These are phyloP conservation scores for Kodamaea anthophila DNA, from an alignment of 1,139 yeast species.

Conservation along the genomic window DNA sequence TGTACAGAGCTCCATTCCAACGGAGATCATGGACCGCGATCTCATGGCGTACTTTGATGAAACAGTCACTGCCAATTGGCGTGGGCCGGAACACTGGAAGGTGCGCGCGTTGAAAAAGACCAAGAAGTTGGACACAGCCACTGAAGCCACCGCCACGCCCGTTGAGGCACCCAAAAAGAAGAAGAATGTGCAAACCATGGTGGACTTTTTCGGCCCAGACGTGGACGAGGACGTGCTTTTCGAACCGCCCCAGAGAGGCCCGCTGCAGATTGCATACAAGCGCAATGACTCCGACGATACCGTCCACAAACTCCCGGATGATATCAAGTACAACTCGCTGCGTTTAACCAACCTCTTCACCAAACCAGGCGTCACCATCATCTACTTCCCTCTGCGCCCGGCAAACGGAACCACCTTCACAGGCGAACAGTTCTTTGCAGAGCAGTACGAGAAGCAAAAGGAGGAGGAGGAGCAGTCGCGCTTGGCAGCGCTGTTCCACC, in stretches of 20 bases:
- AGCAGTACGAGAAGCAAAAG: slow-evolving; percentile 46
- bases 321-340: slow-evolving; percentile 65
- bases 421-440: slow-evolving; percentile 75
- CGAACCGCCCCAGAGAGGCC: slow-evolving; percentile 34
- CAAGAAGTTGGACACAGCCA: slow-evolving; percentile 10
- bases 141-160: slow-evolving; percentile 1
- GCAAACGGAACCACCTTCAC: slow-evolving; percentile 25
- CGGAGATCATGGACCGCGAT: slow-evolving; percentile 53
- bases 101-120: slow-evolving; percentile 51
- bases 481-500: slow-evolving; percentile 38
- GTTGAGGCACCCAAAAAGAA: slow-evolving; percentile 16
- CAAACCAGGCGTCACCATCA: slow-evolving; percentile 49
- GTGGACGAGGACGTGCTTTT: slow-evolving; percentile 48
- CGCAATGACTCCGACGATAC: slow-evolving; percentile 22
- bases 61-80: slow-evolving; percentile 65
- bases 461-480: slow-evolving; percentile 30
- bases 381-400: slow-evolving; percentile 22
- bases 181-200: slow-evolving; percentile 29
- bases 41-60: slow-evolving; percentile 78
- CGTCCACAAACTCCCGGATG: slow-evolving; percentile 60
- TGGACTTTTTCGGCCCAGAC: slow-evolving; percentile 46
- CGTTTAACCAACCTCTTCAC: slow-evolving; percentile 62
- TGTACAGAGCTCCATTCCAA: slow-evolving; percentile 12
- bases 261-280: slow-evolving; percentile 19
- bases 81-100: slow-evolving; percentile 95